phyloP scores from a whole-genome alignment of 176 grass and related monocot genomes.

The Pontederia paniculata region DNA sequence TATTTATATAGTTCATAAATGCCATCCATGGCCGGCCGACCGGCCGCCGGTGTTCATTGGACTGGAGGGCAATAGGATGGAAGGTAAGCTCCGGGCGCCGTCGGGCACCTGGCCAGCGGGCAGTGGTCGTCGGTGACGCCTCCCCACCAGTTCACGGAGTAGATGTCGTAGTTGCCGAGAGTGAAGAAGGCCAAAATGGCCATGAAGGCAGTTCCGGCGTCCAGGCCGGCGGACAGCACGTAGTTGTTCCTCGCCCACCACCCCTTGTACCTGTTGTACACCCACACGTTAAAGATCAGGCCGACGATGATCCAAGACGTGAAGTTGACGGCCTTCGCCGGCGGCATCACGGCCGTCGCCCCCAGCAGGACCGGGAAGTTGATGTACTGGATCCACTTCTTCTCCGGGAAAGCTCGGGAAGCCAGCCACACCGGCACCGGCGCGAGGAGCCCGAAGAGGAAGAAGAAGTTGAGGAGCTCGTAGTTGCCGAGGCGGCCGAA shows the following conservation, averaged over 20 bases:
- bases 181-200: background rate
- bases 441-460: constrained; percentile 43
- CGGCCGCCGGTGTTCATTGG: background rate
- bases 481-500: constrained; percentile 51
- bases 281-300: constrained; percentile 34
- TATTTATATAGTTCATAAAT: background rate
- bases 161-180: background rate
- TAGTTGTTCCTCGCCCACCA: constrained; percentile 3
- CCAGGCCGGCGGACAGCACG: constrained; percentile 1
- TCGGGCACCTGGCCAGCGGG: background rate
- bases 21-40: too few species aligned
- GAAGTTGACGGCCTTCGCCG: constrained; percentile 58
- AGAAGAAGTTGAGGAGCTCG: constrained; percentile 60
- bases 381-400: constrained; percentile 40
- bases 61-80: background rate
- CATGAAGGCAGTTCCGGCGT: constrained; percentile 4
- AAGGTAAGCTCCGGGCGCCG: background rate
- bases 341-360: constrained; percentile 38
- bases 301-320: constrained; percentile 55
- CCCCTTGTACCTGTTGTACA: constrained; percentile 19
- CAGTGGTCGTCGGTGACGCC: background rate
- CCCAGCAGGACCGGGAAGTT: constrained; percentile 68
- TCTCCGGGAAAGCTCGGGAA: constrained; percentile 30
- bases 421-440: constrained; percentile 48
- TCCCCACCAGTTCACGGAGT: constrained; percentile 4